A percentile compares a stretch with the other conserved stretches of the same genome.
These are phyloP conservation scores for Aspergillus sclerotioniger DNA, from an alignment of 495 filamentous ascomycete species.

Conservation along the genomic window DNA sequence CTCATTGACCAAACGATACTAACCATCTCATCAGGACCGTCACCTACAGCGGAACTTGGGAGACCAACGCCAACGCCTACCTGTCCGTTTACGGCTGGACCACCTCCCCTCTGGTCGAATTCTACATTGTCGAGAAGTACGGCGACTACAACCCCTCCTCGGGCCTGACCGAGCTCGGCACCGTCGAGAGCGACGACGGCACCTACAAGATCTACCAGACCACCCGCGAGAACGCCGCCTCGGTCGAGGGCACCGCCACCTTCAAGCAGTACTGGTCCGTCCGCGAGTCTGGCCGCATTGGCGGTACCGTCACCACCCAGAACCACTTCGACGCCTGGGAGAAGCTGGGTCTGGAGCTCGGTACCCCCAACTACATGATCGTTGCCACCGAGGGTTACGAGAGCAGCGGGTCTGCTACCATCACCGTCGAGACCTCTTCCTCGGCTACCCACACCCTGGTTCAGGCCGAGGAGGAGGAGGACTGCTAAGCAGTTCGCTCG, in stretches of 20 bases:
- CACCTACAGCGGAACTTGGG: slow-evolving; percentile 53
- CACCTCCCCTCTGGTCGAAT: slow-evolving; percentile 58
- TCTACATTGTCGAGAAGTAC: slow-evolving; percentile 61
- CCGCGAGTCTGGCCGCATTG: slow-evolving; percentile 48
- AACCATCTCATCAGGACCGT: slow-evolving; percentile 38
- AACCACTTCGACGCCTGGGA: slow-evolving; percentile 67
- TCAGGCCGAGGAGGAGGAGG: slow-evolving; percentile 4
- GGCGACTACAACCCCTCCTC: slow-evolving; percentile 51
- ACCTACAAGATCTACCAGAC: slow-evolving; percentile 64
- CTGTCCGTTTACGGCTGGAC: slow-evolving; percentile 65
- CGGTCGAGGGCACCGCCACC: slow-evolving; percentile 56
- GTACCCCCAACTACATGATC: slow-evolving; percentile 58
- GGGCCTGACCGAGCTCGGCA: slow-evolving; percentile 49
- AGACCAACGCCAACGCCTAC: slow-evolving; percentile 55
- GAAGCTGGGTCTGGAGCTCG: slow-evolving; percentile 43
- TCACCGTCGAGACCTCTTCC: slow-evolving; percentile 37
- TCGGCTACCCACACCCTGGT: background rate
- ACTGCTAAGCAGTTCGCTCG: background rate
- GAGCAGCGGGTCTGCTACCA: slow-evolving; percentile 48
- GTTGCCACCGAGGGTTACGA: slow-evolving; percentile 57
- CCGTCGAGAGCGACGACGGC: slow-evolving; percentile 55
- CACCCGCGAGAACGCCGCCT: slow-evolving; percentile 57
- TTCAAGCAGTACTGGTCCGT: slow-evolving; percentile 66
- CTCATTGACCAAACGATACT: background rate
- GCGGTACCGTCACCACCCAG: slow-evolving; percentile 50